Conservation (phyloP, 805 yeast genomes). For the Kodamaea sagamina region DNA sequence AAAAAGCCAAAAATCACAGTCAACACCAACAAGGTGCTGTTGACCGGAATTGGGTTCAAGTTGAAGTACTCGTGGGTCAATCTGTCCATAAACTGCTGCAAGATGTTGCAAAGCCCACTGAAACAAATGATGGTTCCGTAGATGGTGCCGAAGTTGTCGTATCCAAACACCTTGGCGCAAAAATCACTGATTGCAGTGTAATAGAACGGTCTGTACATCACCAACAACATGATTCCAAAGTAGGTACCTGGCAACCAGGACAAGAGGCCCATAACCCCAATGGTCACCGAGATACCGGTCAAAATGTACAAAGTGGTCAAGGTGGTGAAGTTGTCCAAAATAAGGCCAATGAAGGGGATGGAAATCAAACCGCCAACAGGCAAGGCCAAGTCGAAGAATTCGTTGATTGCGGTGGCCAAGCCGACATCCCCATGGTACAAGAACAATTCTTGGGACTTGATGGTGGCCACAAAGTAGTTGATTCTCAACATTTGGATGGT, state of each 20-base stretch:
- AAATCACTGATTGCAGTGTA: constrained; percentile 92
- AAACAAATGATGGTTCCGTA: constrained; percentile 84
- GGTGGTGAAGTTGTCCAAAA: constrained; percentile 74
- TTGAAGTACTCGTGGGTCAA: constrained; percentile 66
- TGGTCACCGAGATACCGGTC: constrained; percentile 52
- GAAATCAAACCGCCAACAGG: constrained; percentile 88
- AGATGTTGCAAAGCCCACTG: constrained; percentile 77
- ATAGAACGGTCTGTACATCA: constrained; percentile 85
- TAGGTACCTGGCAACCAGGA: constrained; percentile 59
- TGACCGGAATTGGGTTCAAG: constrained; percentile 81
- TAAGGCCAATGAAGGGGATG: constrained; percentile 81
- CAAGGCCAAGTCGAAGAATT: constrained; percentile 79
- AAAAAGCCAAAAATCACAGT: constrained; percentile 55
- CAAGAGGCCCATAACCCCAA: constrained; percentile 73
- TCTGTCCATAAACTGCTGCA: constrained; percentile 69
- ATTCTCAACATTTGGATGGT: constrained; percentile 88
- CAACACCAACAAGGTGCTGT: constrained; percentile 51
- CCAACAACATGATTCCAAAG: constrained; percentile 69
- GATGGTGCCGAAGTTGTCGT: constrained; percentile 85
- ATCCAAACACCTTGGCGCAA: constrained; percentile 91
- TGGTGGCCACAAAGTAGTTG: constrained; percentile 90
- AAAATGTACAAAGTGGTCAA: constrained; percentile 56
- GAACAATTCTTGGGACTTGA: constrained; percentile 77
- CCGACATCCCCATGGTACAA: constrained; percentile 53
- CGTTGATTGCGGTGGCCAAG: constrained; percentile 49